phyloP scores from a whole-genome alignment of 1,284 basidiomycete genomes.

The Ceratobasidium sp. region DNA sequence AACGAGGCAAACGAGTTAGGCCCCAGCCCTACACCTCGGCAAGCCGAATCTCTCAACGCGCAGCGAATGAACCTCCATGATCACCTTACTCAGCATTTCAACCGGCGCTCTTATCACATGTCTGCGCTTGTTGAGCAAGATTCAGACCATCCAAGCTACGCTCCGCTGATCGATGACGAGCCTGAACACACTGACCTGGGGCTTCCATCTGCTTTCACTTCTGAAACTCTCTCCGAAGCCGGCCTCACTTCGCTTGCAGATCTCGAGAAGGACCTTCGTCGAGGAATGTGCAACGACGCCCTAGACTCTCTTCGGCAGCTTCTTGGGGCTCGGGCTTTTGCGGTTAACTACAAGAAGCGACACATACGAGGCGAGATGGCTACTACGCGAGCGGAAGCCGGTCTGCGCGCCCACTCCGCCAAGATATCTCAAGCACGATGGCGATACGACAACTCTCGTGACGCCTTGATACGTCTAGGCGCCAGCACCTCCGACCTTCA shows the following conservation, averaged over 20 bases:
- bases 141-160: background rate
- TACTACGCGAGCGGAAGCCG: conserved; percentile 10
- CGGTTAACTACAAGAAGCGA: conserved; percentile 6
- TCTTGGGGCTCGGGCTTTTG: background rate
- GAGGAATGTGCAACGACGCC: conserved; percentile 13
- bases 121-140: background rate
- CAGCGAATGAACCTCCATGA: background rate
- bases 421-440: conserved; percentile 1
- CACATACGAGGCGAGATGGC: background rate
- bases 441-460: conserved; percentile 6
- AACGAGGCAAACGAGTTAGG: background rate
- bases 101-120: background rate
- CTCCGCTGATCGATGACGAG: background rate
- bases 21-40: background rate
- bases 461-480: conserved; percentile 8
- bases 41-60: background rate
- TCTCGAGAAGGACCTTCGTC: background rate
- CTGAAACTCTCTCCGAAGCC: background rate
- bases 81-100: background rate
- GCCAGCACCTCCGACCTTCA: background rate
- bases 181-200: conserved; percentile 25
- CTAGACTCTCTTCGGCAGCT: conserved; percentile 6
- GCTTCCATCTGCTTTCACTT: background rate
- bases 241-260: background rate
- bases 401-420: background rate